Percentiles rank a stretch among this genome's conserved stretches.
These are phyloP conservation scores for Colletotrichum aenigma DNA, from an alignment of 2,329 filamentous ascomycete genomes.

Conservation along the genomic window DNA sequence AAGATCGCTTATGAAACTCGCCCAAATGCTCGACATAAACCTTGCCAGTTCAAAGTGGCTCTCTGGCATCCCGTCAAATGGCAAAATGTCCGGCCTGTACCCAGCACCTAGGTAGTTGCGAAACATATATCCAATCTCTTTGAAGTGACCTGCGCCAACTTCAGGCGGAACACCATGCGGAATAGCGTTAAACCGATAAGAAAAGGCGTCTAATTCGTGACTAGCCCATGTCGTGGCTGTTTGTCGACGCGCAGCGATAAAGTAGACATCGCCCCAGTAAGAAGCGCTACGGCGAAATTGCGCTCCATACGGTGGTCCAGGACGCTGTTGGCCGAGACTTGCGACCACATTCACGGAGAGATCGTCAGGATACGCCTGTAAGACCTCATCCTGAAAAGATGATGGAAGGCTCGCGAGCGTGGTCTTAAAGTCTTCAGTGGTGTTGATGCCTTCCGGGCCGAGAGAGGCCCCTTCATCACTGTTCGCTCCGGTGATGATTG, in stretches of 20 bases:
- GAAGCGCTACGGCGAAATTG: neutral
- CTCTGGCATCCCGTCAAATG: neutral
- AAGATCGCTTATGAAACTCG: neutral
- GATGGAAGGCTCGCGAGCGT: neutral
- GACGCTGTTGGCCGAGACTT: neutral
- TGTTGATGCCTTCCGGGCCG: neutral
- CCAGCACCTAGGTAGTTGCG: neutral
- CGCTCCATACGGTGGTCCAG: neutral
- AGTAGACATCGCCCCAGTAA: neutral
- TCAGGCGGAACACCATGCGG: neutral
- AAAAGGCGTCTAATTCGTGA: neutral
- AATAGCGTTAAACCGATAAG: neutral
- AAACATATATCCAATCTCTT: neutral
- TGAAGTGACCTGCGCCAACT: neutral
- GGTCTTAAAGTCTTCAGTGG: neutral
- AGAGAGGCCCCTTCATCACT: neutral
- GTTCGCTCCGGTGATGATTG: neutral
- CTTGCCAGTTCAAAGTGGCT: neutral
- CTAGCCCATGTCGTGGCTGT: neutral
- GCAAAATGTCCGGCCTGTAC: neutral
- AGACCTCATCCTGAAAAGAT: neutral
- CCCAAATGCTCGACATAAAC: neutral
- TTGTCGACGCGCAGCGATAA: neutral
- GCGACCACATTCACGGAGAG: neutral
- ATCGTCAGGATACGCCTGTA: neutral